Conservation (phyloP, 495 filamentous ascomycete genomes). For the Aspergillus ostianus region DNA sequence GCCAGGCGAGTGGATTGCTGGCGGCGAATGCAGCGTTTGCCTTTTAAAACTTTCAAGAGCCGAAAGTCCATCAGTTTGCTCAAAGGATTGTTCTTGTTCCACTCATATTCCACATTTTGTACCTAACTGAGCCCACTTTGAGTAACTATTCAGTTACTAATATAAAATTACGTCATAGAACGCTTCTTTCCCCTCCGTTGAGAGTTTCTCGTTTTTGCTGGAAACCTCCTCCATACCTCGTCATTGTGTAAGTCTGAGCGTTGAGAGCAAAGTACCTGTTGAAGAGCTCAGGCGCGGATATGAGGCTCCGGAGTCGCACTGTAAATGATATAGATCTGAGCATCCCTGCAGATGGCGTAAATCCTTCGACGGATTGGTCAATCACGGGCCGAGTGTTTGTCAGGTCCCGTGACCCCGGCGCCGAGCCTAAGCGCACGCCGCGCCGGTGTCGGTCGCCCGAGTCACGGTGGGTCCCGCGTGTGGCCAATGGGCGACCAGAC, state of each 20-base stretch:
- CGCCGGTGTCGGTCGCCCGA: constrained; percentile 8
- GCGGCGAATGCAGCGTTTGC: constrained; percentile 9
- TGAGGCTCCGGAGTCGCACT: too few species aligned
- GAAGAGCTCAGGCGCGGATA: too few species aligned
- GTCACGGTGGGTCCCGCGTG: not conserved
- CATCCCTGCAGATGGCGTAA: not conserved
- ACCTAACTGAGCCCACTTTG: not conserved
- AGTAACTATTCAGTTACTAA: not conserved
- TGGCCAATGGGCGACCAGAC: constrained; percentile 27
- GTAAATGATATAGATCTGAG: too few species aligned
- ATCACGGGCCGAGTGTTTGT: constrained; percentile 11
- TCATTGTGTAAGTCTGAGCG: too few species aligned
- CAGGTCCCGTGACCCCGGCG: constrained; percentile 1
- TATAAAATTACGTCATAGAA: not conserved
- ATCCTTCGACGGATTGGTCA: not conserved
- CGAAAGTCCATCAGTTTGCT: constrained; percentile 8
- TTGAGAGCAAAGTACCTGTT: too few species aligned
- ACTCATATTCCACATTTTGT: not conserved
- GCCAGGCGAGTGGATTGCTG: constrained; percentile 12
- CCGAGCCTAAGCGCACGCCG: constrained; percentile 15
- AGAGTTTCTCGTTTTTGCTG: not conserved
- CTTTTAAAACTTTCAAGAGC: constrained; percentile 4
- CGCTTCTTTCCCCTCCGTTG: not conserved
- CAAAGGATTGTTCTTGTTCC: not conserved
- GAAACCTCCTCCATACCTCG: not conserved